phyloP scores from a whole-genome alignment of 148 eudicot genomes.

The Persicaria maculosa region DNA sequence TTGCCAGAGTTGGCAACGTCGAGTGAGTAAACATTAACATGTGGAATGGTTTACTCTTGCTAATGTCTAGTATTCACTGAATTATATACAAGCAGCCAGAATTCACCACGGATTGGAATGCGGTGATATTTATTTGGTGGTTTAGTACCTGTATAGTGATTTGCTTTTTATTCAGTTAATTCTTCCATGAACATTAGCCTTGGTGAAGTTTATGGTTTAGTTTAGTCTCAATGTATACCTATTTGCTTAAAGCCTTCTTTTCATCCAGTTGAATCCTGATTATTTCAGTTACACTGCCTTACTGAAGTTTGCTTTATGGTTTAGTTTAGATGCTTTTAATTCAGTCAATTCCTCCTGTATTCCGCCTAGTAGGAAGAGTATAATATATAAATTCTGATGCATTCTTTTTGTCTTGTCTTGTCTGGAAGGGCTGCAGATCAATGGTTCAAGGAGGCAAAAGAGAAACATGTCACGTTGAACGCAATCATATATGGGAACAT shows the following conservation, averaged over 20 bases:
- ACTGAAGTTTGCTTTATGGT: no score
- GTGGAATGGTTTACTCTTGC: neutral
- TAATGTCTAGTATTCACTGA: neutral
- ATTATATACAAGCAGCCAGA: neutral
- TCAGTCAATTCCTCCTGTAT: neutral
- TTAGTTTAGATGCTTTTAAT: neutral
- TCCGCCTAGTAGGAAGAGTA: neutral
- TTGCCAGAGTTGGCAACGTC: constrained; percentile 66
- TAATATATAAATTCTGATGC: constrained; percentile 19
- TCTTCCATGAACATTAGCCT: neutral
- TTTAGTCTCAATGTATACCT: neutral
- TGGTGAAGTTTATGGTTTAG: neutral
- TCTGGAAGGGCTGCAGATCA: constrained; percentile 87
- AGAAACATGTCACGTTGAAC: constrained; percentile 51
- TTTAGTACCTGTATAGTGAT: neutral
- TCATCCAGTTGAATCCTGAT: neutral
- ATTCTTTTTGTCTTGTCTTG: constrained; percentile 27
- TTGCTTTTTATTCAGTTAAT: neutral
- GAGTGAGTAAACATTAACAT: constrained; percentile 48
- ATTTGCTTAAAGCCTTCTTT: neutral
- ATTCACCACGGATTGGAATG: neutral
- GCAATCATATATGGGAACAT: constrained; percentile 82
- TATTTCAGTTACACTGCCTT: neutral
- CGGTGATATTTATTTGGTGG: neutral
- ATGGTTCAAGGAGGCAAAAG: constrained; percentile 95